These are phyloP conservation scores for Monarda citriodora DNA, from an alignment of 305 asterid genomes.

Conservation along the genomic window DNA sequence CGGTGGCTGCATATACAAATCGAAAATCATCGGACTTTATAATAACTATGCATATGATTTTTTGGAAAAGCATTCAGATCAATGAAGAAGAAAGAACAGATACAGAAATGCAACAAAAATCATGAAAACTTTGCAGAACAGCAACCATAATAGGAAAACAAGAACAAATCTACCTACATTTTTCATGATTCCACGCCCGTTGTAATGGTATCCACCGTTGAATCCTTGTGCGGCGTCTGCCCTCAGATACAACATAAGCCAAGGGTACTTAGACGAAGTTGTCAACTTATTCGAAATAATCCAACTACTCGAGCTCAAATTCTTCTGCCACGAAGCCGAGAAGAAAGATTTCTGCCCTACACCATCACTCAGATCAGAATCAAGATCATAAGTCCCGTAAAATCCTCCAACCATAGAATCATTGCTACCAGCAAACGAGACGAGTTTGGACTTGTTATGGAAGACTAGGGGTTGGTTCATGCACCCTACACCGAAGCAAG, in stretches of 20 bases:
- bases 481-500: constrained; percentile 85
- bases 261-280: constrained; percentile 76
- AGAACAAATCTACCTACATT: constrained; percentile 30
- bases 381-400: constrained; percentile 83
- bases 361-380: constrained; percentile 44
- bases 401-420: constrained; percentile 66
- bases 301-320: constrained; percentile 66
- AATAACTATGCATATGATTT: no score
- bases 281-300: constrained; percentile 57
- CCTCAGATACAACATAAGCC: constrained; percentile 87
- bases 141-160: no score
- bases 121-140: no score
- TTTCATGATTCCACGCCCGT: constrained; percentile 76
- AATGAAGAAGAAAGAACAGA: no score
- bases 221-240: constrained; percentile 73
- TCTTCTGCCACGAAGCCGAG: constrained; percentile 67
- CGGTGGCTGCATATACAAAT: constrained; percentile 44
- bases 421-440: constrained; percentile 17
- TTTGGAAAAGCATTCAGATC: no score
- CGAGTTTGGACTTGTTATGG: constrained; percentile 49
- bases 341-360: constrained; percentile 50
- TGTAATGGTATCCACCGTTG: constrained; percentile 82
- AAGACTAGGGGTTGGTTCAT: constrained; percentile 87
- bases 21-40: not conserved
- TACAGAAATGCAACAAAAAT: no score